These are phyloP conservation scores for Pezicula radicicola DNA, from an alignment of 2,329 filamentous ascomycete genomes.

Conservation along the genomic window DNA sequence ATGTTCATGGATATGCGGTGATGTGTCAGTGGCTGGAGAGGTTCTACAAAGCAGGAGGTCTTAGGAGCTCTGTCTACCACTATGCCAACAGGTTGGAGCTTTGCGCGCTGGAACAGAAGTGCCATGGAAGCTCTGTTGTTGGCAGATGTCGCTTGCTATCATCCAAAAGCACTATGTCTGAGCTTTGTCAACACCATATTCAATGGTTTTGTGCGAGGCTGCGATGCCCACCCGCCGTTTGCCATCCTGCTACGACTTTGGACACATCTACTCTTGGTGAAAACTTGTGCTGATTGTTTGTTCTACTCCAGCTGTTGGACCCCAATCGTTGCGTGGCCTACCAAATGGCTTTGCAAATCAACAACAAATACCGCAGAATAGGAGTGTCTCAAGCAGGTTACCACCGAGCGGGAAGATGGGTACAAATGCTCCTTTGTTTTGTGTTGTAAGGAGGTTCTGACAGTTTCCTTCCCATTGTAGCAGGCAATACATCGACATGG, in stretches of 20 bases:
- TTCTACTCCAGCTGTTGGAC: slow-evolving; percentile 41
- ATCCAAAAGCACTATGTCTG: no score
- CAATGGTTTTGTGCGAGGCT: no score
- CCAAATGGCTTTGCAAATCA: slow-evolving; percentile 57
- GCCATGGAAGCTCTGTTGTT: no score
- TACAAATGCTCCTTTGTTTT: slow-evolving; percentile 33
- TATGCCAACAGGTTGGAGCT: no score
- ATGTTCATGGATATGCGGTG: no score
- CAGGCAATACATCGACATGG: slow-evolving; percentile 44
- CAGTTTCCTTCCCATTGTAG: not conserved
- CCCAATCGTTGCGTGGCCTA: slow-evolving; percentile 60
- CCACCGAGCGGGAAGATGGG: slow-evolving; percentile 65
- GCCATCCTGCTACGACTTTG: not conserved
- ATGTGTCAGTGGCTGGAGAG: no score
- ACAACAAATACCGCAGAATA: slow-evolving; percentile 53
- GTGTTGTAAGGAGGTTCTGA: not conserved
- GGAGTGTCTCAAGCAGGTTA: slow-evolving; percentile 56
- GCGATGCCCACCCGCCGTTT: not conserved
- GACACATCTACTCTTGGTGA: no score
- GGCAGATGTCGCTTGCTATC: no score
- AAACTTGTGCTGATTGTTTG: not conserved
- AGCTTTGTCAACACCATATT: no score
- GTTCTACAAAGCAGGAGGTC: not conserved
- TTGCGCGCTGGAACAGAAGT: no score
- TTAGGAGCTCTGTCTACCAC: no score